Base-by-base conservation (phyloP, 2,329 filamentous ascomycete species). In the Phoma sp. region DNA sequence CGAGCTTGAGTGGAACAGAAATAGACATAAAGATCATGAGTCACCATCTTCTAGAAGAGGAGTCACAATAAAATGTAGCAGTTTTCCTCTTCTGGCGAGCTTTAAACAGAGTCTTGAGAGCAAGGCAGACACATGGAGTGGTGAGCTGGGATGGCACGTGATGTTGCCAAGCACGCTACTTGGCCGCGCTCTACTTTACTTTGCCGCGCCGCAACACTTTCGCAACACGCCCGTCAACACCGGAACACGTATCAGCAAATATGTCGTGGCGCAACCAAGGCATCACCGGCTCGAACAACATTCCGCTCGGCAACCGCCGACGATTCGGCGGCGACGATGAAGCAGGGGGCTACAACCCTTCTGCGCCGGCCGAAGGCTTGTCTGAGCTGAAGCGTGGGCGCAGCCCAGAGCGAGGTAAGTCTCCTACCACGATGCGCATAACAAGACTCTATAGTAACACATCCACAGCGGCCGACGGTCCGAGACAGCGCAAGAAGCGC, bases 241-340 rank as follows among this genome's bases (percentile, higher is more conserved):
- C 49, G 31, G 29, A 51, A 50, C 38, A 35, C 33, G 29, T 29
- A 12, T 48, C 37, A 51, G 55, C 53, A 62, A 78, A 40, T 37
- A 88, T 88, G 86, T 78, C 85, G 75, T 88, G 85, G 85, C 82
- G 86, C 71, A 84, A 82, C 62, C 82, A 86, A 71, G 95, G 95
- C 67, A 96, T 96, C 75, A 99, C 95, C 19, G 95, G 95, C 47
- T 98, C 96, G 39, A 99, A 99, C 79, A 98, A 97, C 73, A 96
- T 99, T 70, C 95, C 95, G 58, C 81, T 99, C 59, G 95, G 95
- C 47, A 96, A 87, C 68, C 85, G 87, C 64, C 87, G 90, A 69
- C 90, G 93, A 59, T 92, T 96, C 68, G 89, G 87, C 58, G 90
- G 85, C 63, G 88, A 85, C 43, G 71, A 73, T 43, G 77, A 77